Conservation (phyloP, 2,329 filamentous ascomycete species). For the Botrytis cinerea region DNA sequence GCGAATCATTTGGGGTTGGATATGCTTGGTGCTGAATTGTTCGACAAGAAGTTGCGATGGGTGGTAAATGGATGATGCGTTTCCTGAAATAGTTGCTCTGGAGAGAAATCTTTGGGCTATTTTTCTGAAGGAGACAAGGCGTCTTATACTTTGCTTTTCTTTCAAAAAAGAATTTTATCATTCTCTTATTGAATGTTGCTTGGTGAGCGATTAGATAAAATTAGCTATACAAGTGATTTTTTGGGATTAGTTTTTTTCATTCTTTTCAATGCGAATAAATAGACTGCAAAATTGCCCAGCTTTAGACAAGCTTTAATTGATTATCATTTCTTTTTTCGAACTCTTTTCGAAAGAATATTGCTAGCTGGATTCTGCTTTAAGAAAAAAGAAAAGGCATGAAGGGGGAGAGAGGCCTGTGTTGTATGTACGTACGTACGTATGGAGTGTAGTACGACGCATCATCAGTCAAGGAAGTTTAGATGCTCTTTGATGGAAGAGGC, state of each 20-base stretch:
- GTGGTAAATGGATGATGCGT: neutral
- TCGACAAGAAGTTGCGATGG: neutral
- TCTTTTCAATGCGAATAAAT: neutral
- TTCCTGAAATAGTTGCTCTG: neutral
- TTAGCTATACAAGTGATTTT: neutral
- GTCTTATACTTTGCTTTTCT: neutral
- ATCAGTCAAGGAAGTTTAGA: neutral
- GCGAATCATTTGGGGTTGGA: constrained; percentile 7
- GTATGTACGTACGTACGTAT: neutral
- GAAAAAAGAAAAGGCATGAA: neutral
- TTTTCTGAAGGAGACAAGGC: neutral
- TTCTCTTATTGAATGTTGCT: neutral
- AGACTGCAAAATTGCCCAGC: neutral
- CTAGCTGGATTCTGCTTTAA: neutral
- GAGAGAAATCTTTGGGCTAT: neutral
- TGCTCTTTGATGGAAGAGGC: neutral
- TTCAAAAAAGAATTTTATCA: neutral
- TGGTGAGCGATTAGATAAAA: neutral
- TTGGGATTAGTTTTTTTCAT: neutral
- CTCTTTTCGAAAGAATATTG: neutral
- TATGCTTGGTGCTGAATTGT: neutral
- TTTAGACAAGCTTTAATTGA: neutral
- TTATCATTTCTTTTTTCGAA: neutral
- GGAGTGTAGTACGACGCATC: neutral
- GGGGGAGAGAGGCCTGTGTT: neutral